Percentiles rank a stretch among this genome's conserved stretches.
Evolutionary conservation across 108 stramenopile species (phyloP).

Genomic region (Nitzschia palea): DNA sequence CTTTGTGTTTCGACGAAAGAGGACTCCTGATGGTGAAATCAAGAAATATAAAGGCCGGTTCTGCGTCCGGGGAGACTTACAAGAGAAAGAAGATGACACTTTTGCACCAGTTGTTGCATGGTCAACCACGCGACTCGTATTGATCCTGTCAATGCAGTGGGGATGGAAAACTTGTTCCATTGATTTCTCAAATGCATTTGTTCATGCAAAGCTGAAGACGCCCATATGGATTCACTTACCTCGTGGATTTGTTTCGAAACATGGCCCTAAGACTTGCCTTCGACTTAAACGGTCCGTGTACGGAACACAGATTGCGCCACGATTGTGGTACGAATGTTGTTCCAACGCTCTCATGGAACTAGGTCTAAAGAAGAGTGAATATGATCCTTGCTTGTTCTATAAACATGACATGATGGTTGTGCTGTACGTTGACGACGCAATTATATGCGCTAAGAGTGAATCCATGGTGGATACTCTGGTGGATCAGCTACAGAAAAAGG

Average conservation of each 20-base stretch:
- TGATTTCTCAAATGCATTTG: slow-evolving; percentile 49
- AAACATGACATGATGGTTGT: slow-evolving; percentile 24
- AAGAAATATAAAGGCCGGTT: slow-evolving; percentile 36
- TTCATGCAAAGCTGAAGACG: slow-evolving; percentile 35
- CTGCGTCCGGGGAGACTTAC: slow-evolving; percentile 42
- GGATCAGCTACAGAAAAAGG: slow-evolving; percentile 2
- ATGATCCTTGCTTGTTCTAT: slow-evolving; percentile 45
- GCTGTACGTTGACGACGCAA: slow-evolving; percentile 46
- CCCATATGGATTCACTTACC: slow-evolving; percentile 10
- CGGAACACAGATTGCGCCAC: slow-evolving; percentile 4
- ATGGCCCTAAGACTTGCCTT: slow-evolving; percentile 12
- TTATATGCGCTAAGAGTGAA: background rate
- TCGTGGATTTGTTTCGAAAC: slow-evolving; percentile 7
- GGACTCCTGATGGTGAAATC: slow-evolving; percentile 24
- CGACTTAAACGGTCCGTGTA: slow-evolving; percentile 22
- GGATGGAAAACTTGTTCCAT: background rate
- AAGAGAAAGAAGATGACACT: slow-evolving; percentile 30
- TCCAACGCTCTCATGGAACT: slow-evolving; percentile 6
- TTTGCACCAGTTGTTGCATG: slow-evolving; percentile 51
- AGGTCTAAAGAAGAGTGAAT: slow-evolving; percentile 1
- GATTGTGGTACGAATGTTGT: slow-evolving; percentile 37
- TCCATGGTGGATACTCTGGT: slow-evolving; percentile 6
- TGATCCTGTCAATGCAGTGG: background rate
- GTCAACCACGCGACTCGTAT: slow-evolving; percentile 24
- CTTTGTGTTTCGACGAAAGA: slow-evolving; percentile 37